Percentiles rank a stretch among this genome's conserved stretches.
phyloP scores from a whole-genome alignment of 2,329 filamentous ascomycete genomes.

The Ascochyta clinopodiicola region DNA sequence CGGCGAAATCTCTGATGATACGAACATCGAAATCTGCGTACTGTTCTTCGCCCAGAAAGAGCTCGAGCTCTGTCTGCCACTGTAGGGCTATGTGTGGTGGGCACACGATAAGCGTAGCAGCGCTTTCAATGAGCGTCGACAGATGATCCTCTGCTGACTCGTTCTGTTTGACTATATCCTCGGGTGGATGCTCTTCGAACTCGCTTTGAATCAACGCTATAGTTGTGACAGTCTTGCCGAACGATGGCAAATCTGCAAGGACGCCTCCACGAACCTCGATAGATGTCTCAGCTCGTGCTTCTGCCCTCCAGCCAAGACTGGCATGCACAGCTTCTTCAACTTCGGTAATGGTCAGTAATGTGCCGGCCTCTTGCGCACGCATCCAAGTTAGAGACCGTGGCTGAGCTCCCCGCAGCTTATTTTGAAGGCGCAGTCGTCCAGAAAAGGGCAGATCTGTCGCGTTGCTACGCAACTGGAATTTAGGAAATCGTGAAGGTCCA shows the following conservation, averaged over 20 bases:
- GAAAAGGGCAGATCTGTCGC: conserved; percentile 30
- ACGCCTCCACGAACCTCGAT: conserved; percentile 63
- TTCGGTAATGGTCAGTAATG: conserved; percentile 52
- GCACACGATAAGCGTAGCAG: conserved; percentile 67
- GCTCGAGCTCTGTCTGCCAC: conserved; percentile 63
- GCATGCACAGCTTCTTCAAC: conserved; percentile 62
- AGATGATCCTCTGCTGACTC: not conserved
- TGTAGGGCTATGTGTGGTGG: conserved; percentile 63
- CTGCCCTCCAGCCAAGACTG: conserved; percentile 63
- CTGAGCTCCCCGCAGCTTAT: conserved; percentile 60
- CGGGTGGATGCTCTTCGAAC: conserved; percentile 30
- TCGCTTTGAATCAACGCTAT: conserved; percentile 63
- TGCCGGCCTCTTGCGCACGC: conserved; percentile 58
- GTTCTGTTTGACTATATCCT: conserved; percentile 24
- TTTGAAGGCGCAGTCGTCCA: conserved; percentile 42
- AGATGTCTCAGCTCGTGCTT: conserved; percentile 57
- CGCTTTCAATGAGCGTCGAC: conserved; percentile 50
- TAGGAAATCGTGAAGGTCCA: conserved; percentile 42
- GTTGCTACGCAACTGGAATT: conserved; percentile 55
- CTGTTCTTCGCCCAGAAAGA: conserved; percentile 53
- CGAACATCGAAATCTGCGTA: conserved; percentile 52
- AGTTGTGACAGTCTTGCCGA: conserved; percentile 69
- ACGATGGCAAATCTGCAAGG: conserved; percentile 69
- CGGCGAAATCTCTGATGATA: conserved; percentile 48
- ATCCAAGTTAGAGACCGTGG: conserved; percentile 66